These are phyloP conservation scores for Trapa incisa DNA, from an alignment of 345 rosid genomes.

Conservation along the genomic window DNA sequence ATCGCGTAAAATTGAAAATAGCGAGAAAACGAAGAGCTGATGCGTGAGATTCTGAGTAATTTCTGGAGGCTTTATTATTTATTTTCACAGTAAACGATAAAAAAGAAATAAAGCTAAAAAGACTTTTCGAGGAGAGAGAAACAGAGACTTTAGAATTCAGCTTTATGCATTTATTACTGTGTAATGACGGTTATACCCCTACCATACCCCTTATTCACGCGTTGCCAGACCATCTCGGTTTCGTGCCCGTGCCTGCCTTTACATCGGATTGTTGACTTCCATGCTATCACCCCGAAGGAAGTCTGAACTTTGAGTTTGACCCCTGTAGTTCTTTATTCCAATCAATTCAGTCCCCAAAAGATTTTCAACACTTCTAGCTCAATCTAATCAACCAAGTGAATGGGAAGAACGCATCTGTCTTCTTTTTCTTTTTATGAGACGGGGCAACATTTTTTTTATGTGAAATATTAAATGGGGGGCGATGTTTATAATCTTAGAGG, in stretches of 20 bases:
- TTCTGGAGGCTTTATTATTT: background rate
- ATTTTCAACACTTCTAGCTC: too few species aligned
- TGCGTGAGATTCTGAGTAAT: background rate
- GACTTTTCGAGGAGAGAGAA: background rate
- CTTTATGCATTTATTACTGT: slow-evolving; percentile 54
- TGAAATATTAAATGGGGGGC: background rate
- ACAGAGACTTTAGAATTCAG: slow-evolving; percentile 19
- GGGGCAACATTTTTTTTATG: background rate
- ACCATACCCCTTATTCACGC: background rate
- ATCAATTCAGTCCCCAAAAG: background rate
- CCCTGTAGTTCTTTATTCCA: background rate
- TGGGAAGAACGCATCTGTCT: too few species aligned
- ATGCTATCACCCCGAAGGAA: background rate
- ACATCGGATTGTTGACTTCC: background rate
- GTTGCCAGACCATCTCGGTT: background rate
- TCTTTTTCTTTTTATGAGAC: too few species aligned
- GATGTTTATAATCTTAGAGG: background rate
- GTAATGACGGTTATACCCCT: slow-evolving; percentile 11
- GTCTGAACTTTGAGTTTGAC: background rate
- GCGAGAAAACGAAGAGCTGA: background rate
- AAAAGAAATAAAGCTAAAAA: background rate
- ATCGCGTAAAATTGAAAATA: background rate
- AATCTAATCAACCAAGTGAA: too few species aligned
- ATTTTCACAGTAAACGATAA: background rate
- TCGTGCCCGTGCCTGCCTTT: background rate